Evolutionary conservation across 495 filamentous ascomycete species (phyloP), one percentile per base, ranked within the genome.

Genomic region (Lichina pygmaea): DNA sequence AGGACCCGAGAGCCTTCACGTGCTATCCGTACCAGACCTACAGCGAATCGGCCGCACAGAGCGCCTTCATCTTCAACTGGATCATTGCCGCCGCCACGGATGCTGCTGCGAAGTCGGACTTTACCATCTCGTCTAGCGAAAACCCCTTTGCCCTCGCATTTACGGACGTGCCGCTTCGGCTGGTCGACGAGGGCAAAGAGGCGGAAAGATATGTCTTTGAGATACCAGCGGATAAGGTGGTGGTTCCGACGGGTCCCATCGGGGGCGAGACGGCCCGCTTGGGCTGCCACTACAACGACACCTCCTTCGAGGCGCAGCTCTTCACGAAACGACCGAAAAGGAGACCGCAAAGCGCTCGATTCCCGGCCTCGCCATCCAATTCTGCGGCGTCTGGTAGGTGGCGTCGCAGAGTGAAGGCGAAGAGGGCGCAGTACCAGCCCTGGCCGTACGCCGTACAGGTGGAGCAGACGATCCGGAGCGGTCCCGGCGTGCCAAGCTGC

Each of bases 11-110:
- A n/a, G 62, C 63, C 7, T 76, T 67, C 65, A 53, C 53, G n/a
- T 76, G 73, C 55, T 68, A 61, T 51, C 70, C 72, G 15, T 69
- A 62, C 48, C 49, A 56, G 6, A 61, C 56, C 32, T 74, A 65
- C 53, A 52, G 54, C 41, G 42, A 50, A 13, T 51, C 56, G 11
- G 54, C 61, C 7, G 32, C 41, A 9, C 43, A 49, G 13, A 54
- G 60, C 11, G 48, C 51, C 6, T 62, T 68, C 0, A 65, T 58
- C 41, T 77, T 73, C 57, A 60, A 66, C 53, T 75, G 71, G 71
- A 62, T 68, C 47, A 72, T 75, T 48, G 46, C 46, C 44, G 49
- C 57, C 5, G 12, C 10, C 11, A 8, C 13, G 4, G 12, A 11
- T 12, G 42, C 51, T 6, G 41, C 41, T 5, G 8, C 24, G n/a